These are phyloP conservation scores for Eucalyptus dawsonii DNA, from an alignment of 345 rosid species.

Conservation along the genomic window DNA sequence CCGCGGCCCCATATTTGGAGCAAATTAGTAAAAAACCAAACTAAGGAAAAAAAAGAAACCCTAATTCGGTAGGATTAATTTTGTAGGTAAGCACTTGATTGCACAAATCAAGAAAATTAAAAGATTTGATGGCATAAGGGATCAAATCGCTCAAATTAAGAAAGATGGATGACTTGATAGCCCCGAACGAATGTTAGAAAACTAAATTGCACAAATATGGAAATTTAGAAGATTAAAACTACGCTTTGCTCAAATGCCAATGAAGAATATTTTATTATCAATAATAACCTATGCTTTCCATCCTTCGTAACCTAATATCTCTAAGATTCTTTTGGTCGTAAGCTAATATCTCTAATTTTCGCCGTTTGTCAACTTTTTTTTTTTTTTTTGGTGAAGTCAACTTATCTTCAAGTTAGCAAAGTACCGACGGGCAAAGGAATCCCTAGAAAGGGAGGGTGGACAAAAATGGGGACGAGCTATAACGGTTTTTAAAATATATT, in stretches of 20 bases:
- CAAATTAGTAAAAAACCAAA: not conserved
- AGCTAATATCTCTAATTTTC: not conserved
- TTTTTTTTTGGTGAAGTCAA: no score
- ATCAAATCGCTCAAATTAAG: not conserved
- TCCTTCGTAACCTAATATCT: not conserved
- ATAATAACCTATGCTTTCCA: not conserved
- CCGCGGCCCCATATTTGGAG: not conserved
- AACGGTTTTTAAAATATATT: no score
- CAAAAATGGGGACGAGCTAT: no score
- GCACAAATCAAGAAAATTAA: not conserved
- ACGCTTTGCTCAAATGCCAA: not conserved
- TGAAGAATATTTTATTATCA: not conserved
- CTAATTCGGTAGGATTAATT: not conserved
- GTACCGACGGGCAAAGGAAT: no score
- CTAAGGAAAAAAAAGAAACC: not conserved
- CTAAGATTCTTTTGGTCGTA: not conserved
- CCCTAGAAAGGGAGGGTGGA: no score
- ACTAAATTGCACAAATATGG: not conserved
- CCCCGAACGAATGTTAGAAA: not conserved
- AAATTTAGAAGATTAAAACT: not conserved
- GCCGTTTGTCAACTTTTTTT: no score
- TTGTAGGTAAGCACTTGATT: not conserved
- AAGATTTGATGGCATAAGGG: not conserved
- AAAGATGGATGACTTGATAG: not conserved
- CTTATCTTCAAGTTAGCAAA: no score